These are phyloP conservation scores for Geotrichum carabidarum DNA, from an alignment of 1,139 yeast genomes.

Conservation along the genomic window DNA sequence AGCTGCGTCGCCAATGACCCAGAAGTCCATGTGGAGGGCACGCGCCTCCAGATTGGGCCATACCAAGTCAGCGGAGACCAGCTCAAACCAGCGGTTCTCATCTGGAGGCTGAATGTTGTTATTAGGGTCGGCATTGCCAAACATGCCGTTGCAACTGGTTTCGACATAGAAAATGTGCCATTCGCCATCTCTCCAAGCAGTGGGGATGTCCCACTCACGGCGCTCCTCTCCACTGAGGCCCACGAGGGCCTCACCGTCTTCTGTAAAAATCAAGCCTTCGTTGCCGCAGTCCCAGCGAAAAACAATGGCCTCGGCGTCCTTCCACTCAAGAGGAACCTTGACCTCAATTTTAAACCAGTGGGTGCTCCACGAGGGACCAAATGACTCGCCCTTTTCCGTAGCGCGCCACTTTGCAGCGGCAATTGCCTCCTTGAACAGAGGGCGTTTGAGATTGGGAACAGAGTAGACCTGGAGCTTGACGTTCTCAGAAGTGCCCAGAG, in stretches of 20 bases:
- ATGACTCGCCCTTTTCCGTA: slow-evolving; percentile 65
- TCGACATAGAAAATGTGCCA: slow-evolving; percentile 67
- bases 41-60: slow-evolving; percentile 79
- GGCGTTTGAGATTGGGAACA: slow-evolving; percentile 68
- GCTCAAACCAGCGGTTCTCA: slow-evolving; percentile 62
- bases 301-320: slow-evolving; percentile 43
- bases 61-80: slow-evolving; percentile 69
- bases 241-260: slow-evolving; percentile 63
- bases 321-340: slow-evolving; percentile 52
- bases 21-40: slow-evolving; percentile 70
- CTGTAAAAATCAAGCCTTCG: slow-evolving; percentile 75
- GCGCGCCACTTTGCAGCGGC: slow-evolving; percentile 51
- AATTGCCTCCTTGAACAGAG: slow-evolving; percentile 68
- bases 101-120: slow-evolving; percentile 62
- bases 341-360: slow-evolving; percentile 81
- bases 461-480: slow-evolving; percentile 53
- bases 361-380: slow-evolving; percentile 95
- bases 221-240: slow-evolving; percentile 88
- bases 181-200: slow-evolving; percentile 44
- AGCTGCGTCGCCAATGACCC: slow-evolving; percentile 87
- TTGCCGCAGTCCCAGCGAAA: slow-evolving; percentile 84
- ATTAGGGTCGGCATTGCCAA: slow-evolving; percentile 63
- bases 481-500: slow-evolving; percentile 42
- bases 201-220: slow-evolving; percentile 69
- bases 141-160: slow-evolving; percentile 92